Conservation (phyloP, 208 protist species). For the Leishmania amazonensis region DNA sequence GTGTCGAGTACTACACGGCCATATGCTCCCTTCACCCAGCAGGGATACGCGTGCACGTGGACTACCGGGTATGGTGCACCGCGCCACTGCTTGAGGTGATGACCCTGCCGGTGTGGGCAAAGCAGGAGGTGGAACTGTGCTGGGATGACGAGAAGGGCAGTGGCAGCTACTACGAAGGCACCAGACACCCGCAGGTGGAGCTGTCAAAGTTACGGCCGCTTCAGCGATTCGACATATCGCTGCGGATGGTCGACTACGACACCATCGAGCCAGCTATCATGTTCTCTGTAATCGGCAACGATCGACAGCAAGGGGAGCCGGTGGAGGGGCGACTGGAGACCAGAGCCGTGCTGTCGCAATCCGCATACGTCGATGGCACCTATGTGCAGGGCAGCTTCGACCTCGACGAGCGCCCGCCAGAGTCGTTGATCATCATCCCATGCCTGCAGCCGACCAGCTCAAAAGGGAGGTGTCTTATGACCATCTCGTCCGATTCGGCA, state of each 20-base stretch:
- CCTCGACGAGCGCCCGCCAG: conserved; percentile 36
- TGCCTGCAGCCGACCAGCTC: conserved; percentile 82
- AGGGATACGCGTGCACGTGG: conserved; percentile 34
- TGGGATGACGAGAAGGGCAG: conserved; percentile 56
- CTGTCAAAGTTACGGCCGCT: conserved; percentile 45
- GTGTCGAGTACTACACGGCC: conserved; percentile 50
- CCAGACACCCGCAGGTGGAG: conserved; percentile 83
- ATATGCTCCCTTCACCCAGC: conserved; percentile 57
- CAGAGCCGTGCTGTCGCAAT: conserved; percentile 55
- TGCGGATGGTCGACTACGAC: conserved; percentile 62
- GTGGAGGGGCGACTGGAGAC: conserved; percentile 55
- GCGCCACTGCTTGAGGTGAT: conserved; percentile 39
- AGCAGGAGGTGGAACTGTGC: conserved; percentile 41
- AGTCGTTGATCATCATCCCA: conserved; percentile 77
- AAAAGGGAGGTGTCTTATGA: conserved; percentile 52
- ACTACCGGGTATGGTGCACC: conserved; percentile 69
- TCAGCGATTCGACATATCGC: conserved; percentile 62
- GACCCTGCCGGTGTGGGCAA: conserved; percentile 58
- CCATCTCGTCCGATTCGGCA: conserved; percentile 38
- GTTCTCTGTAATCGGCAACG: conserved; percentile 66
- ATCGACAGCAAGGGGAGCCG: conserved; percentile 47
- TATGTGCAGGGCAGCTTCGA: conserved; percentile 65
- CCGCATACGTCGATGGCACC: conserved; percentile 65
- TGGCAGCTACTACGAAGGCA: conserved; percentile 74
- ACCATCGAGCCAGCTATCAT: conserved; percentile 64